These are phyloP conservation scores for Sergeia podlipaevii DNA, from an alignment of 208 protist genomes.

Conservation along the genomic window DNA sequence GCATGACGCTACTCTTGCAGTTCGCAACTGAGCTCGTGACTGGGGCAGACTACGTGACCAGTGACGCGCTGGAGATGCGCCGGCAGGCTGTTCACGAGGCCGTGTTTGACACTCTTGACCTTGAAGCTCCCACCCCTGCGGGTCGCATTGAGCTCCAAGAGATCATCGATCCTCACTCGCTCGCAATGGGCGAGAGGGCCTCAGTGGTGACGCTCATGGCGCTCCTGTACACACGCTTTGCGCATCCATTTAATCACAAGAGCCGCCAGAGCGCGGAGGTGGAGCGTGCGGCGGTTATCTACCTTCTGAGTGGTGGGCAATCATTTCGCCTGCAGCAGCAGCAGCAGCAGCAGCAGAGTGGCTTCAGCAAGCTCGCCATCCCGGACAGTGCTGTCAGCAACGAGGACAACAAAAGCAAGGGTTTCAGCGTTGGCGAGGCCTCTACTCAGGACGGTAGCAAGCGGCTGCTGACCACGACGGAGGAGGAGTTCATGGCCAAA, in stretches of 20 bases:
- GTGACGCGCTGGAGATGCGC: slow-evolving; percentile 19
- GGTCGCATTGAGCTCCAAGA: slow-evolving; percentile 60
- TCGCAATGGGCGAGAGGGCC: slow-evolving; percentile 59
- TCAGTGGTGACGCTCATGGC: slow-evolving; percentile 69
- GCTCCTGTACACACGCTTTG: slow-evolving; percentile 84
- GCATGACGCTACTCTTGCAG: slow-evolving; percentile 75
- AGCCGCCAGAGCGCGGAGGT: slow-evolving; percentile 49
- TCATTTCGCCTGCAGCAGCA: neutral
- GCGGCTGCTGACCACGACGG: slow-evolving; percentile 4
- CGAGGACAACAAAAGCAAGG: slow-evolving; percentile 2
- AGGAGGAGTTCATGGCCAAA: slow-evolving; percentile 43
- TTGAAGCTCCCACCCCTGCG: slow-evolving; percentile 18
- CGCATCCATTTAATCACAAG: slow-evolving; percentile 90
- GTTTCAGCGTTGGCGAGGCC: neutral
- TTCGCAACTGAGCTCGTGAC: slow-evolving; percentile 84
- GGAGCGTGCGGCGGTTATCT: slow-evolving; percentile 61
- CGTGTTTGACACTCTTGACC: slow-evolving; percentile 17
- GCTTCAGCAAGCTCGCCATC: neutral
- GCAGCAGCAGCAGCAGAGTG: neutral
- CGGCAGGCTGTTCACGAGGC: slow-evolving; percentile 15
- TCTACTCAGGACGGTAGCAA: neutral
- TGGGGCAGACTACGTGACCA: slow-evolving; percentile 22
- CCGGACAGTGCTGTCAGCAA: neutral
- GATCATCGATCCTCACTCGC: slow-evolving; percentile 70
- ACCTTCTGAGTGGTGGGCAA: slow-evolving; percentile 64